Evolutionary conservation across 2,329 filamentous ascomycete species (phyloP).

Genomic region (Sordariomycetes sp.): DNA sequence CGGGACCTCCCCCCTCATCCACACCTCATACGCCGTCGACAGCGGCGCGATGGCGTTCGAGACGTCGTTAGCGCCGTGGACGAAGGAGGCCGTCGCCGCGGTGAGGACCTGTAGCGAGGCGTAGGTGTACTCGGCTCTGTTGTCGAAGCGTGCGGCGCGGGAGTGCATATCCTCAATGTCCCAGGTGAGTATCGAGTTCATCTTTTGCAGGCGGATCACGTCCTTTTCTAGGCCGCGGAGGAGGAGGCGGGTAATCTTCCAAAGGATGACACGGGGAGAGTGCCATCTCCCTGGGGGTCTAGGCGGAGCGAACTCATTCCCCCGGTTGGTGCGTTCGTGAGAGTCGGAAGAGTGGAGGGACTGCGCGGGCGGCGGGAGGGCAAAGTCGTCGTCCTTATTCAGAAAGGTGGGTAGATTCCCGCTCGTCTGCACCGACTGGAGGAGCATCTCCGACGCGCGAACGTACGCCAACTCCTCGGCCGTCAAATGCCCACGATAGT

Average conservation of each 20-base stretch:
- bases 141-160: slow-evolving; percentile 34
- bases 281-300: slow-evolving; percentile 24
- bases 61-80: slow-evolving; percentile 43
- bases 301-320: slow-evolving; percentile 15
- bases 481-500: slow-evolving; percentile 34
- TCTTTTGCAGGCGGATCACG: slow-evolving; percentile 29
- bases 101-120: slow-evolving; percentile 32
- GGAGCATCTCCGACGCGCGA: slow-evolving; percentile 18
- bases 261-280: slow-evolving; percentile 23
- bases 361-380: slow-evolving; percentile 17
- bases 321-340: slow-evolving; percentile 4
- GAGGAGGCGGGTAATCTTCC: slow-evolving; percentile 23
- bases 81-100: slow-evolving; percentile 40
- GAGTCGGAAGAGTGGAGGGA: slow-evolving; percentile 1
- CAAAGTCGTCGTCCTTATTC: slow-evolving; percentile 13
- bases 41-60: slow-evolving; percentile 22
- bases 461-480: slow-evolving; percentile 26
- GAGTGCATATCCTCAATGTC: slow-evolving; percentile 34
- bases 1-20: slow-evolving; percentile 23
- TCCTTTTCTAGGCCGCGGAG: slow-evolving; percentile 35
- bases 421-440: slow-evolving; percentile 16
- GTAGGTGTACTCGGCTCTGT: slow-evolving; percentile 37
- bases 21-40: slow-evolving; percentile 33
- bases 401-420: background rate
- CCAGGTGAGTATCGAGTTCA: slow-evolving; percentile 31